Base-by-base conservation (phyloP, 495 filamentous ascomycete species). In the Aspergillus baeticus region DNA sequence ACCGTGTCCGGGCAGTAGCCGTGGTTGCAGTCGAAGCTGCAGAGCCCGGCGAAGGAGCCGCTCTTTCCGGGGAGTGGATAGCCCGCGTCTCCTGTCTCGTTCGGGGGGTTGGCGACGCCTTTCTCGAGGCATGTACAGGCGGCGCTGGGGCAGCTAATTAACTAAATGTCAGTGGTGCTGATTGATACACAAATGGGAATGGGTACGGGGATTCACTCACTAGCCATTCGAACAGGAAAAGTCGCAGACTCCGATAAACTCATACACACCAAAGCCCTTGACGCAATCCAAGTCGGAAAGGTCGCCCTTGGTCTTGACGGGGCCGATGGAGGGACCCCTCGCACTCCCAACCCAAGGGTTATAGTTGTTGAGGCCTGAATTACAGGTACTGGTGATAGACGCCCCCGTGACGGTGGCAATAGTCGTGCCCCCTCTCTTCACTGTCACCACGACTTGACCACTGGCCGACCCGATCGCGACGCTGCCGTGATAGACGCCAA, bases 21-120 rank as follows among this genome's bases (percentile, higher is more conserved):
- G 7, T 42, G 23, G 29, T 61, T 52, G 23, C 54, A 61, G 18
- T 18, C 33, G 26, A 57, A 61, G 10, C 14, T 41, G 29, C 54
- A 57, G 1, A 61, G 38, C 5, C 59, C 59, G 2, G 10, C 31
- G 13, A 57, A 61, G 18, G 33, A 49, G 10, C 42, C 48, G 17
- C 26, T 49, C 20, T 57, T 34, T 1, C 59, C 59, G 1, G n/a
- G 31, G 6, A 49, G 14, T 1, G 54, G 82, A 63, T 88, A 89
- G 80, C 85, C 87, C 3, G 69, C 63, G 57, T 72, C 72, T 46
- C 63, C 55, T 23, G 65, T 44, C 41, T 78, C 70, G 31, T 84
- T 37, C 0, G 56, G 56, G 20, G 20, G 18, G 1, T 10, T 20
- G 5, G 10, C 47, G 13, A 11, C 6, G 5, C 59, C 59, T 17